Percentiles rank a stretch among this genome's conserved stretches.
Conservation (phyloP, 2,329 filamentous ascomycete species). For the Microdochium bolleyi region DNA sequence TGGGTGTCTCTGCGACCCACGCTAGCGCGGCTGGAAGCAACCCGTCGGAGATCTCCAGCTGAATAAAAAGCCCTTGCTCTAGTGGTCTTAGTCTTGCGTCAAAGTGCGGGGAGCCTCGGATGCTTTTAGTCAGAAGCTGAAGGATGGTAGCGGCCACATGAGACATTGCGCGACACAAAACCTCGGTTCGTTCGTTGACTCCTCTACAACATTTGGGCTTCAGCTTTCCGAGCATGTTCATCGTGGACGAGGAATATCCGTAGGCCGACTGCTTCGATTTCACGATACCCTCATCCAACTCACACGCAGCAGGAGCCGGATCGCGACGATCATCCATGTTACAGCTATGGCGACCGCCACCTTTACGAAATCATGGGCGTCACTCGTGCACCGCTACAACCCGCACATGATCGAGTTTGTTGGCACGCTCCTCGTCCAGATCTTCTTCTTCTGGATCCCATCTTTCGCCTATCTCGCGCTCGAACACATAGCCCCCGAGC, state of each 20-base stretch:
- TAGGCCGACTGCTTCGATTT: neutral
- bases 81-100: too few species aligned
- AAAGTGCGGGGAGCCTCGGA: neutral
- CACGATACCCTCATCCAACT: neutral
- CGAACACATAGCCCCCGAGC: conserved; percentile 33
- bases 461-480: conserved; percentile 32
- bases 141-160: neutral
- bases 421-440: conserved; percentile 29
- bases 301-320: neutral
- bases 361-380: neutral
- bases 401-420: conserved; percentile 28
- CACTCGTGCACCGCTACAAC: conserved; percentile 9
- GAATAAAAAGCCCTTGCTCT: too few species aligned
- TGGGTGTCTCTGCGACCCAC: too few species aligned
- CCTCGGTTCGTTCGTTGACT: neutral
- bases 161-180: neutral
- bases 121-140: neutral
- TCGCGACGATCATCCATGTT: neutral
- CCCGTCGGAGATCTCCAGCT: too few species aligned
- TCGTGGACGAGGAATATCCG: too few species aligned
- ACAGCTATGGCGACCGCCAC: neutral
- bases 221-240: too few species aligned
- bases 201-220: too few species aligned
- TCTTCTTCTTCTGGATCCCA: conserved; percentile 37
- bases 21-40: too few species aligned